phyloP scores from a whole-genome alignment of 2,329 filamentous ascomycete genomes.

The Harringtonia aguacate region DNA sequence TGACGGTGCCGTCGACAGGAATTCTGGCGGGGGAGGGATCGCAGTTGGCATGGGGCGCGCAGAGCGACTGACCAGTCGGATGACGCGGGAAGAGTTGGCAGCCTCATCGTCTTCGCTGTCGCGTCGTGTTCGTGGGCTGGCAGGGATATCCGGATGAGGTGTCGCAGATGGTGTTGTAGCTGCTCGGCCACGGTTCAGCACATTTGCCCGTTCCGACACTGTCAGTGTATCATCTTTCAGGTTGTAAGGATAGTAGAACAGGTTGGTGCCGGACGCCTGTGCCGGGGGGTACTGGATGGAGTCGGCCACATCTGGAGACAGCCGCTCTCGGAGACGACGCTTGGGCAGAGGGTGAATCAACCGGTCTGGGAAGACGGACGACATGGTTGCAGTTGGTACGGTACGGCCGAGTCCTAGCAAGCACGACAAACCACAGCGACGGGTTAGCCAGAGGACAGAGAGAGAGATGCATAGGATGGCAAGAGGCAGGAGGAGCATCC shows the following conservation, averaged over 20 bases:
- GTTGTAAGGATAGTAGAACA: slow-evolving; percentile 66
- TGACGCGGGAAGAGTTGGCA: slow-evolving; percentile 1
- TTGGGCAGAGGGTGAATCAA: slow-evolving; percentile 89
- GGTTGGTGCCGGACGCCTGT: slow-evolving; percentile 56
- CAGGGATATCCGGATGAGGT: background rate
- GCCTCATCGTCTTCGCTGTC: slow-evolving; percentile 52
- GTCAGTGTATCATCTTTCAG: slow-evolving; percentile 34
- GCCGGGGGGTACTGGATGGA: slow-evolving; percentile 74
- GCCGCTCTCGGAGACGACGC: slow-evolving; percentile 73
- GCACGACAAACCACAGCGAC: slow-evolving; percentile 13
- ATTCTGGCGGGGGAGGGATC: slow-evolving; percentile 12
- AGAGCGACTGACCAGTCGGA: slow-evolving; percentile 6
- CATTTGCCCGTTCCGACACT: slow-evolving; percentile 26
- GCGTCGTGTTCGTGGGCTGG: background rate
- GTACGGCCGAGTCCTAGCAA: slow-evolving; percentile 33
- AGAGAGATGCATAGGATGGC: background rate
- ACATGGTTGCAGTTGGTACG: slow-evolving; percentile 66
- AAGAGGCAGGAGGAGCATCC: background rate
- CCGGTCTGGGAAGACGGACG: slow-evolving; percentile 75
- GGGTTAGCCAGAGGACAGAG: slow-evolving; percentile 17
- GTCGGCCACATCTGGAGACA: slow-evolving; percentile 76
- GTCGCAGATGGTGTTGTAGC: background rate
- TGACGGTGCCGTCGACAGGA: slow-evolving; percentile 44
- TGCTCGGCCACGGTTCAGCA: background rate
- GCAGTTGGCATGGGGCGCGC: background rate